Evolutionary conservation across 768 basidiomycete species (phyloP), one percentile per base, ranked within the genome.

Genomic region (Rhodotorula sphaerocarpa): DNA sequence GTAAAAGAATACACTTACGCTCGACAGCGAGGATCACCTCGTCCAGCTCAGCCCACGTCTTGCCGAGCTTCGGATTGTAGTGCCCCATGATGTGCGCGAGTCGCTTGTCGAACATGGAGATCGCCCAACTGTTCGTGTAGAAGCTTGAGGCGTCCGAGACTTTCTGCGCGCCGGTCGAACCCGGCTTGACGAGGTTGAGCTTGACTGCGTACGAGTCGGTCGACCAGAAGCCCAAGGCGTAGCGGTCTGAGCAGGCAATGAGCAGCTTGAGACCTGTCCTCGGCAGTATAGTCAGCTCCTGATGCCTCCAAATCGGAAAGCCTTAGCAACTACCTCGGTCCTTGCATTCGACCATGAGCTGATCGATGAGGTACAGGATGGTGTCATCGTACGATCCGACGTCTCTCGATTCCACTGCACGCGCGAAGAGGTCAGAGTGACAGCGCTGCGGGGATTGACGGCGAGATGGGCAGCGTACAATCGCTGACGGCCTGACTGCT

Each of bases 341-440:
- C 30, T 60, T 23, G 44, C 61, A 64, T n/a, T 72, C 71, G 27
- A 51, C 57, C 73, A 73, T 73, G 56, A 73, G 71, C 58, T 71
- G 59, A 57, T 73, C 73, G 61, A 73, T 66, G 33, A 57, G 46
- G 27, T 59, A 48, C n/a, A 73, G 65, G 54, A 73, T 70, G 16
- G 70, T 70, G 55, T 73, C 73, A 67, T 73, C 73, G 67, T 73
- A 73, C 5, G 47, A 42, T 14, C 73, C 73, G 43, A 73, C 68
- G 7, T 33, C 18, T 11, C 50, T 41, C 4, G 57, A 64, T 59
- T 73, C 73, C 42, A 73, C 66, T 61, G 58, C 36, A 16, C 10
- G 23, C 9, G 10, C 16, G 46, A 5, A 5, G 46, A 5, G 25
- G 33, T 20, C 11, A 28, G n/a, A 25, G 12, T 3, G 42, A 15